Conservation (phyloP, 176 grass and related monocot species). For the Oryza australiensis region DNA sequence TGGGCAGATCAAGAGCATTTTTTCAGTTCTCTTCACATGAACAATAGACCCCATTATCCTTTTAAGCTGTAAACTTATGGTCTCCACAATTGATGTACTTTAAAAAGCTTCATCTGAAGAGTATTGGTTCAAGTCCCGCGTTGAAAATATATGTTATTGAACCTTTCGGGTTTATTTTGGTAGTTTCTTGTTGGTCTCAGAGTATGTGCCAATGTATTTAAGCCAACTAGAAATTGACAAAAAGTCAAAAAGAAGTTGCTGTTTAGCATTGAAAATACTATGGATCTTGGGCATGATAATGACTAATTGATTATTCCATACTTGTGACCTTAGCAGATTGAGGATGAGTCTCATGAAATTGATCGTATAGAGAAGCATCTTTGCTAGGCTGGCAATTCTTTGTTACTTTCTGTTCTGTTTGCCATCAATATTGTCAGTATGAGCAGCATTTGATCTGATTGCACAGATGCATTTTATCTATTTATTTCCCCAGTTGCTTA, state of each 20-base stretch:
- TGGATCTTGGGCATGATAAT: constrained; percentile 1
- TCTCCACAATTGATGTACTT: neutral
- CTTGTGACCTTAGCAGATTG: neutral
- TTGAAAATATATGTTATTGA: neutral
- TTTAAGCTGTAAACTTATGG: neutral
- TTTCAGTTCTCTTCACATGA: no score
- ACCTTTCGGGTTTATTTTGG: constrained; percentile 11
- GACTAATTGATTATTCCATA: neutral
- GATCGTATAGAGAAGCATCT: neutral
- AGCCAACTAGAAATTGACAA: constrained; percentile 12
- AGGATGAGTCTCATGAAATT: neutral
- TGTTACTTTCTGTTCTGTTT: neutral
- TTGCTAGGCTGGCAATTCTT: neutral
- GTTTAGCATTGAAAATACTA: neutral
- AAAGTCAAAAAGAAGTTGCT: neutral
- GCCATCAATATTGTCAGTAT: neutral
- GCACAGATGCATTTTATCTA: neutral
- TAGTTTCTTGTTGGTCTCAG: neutral
- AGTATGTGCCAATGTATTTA: constrained; percentile 11
- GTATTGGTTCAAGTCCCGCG: neutral
- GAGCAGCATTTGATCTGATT: constrained; percentile 16
- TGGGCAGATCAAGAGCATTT: neutral
- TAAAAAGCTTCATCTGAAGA: neutral
- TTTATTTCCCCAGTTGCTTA: neutral
- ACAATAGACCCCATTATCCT: neutral